Percentiles rank a stretch among this genome's conserved stretches.
Evolutionary conservation across 345 rosid genomes (phyloP).

Genomic region (Salix purpurea): DNA sequence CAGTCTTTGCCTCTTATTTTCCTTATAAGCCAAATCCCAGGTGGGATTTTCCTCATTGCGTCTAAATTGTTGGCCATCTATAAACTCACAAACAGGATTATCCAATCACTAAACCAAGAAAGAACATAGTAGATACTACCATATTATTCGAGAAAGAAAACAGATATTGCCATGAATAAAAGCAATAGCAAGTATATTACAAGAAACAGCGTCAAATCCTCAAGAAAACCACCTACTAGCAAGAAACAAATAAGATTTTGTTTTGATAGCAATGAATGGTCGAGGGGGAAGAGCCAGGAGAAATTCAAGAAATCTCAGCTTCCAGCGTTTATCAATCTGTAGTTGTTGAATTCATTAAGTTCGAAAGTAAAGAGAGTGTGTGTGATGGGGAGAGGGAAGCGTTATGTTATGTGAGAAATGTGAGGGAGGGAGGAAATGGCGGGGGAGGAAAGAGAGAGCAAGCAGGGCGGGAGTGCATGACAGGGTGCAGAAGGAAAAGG

Average conservation of each 20-base stretch:
- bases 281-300: neutral
- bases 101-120: neutral
- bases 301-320: neutral
- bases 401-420: slow-evolving; percentile 38
- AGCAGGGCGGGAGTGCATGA: neutral
- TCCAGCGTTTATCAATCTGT: neutral
- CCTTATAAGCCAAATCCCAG: slow-evolving; percentile 57
- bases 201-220: neutral
- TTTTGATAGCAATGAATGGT: neutral
- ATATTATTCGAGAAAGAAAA: neutral
- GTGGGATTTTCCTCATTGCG: slow-evolving; percentile 48
- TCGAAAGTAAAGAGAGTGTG: neutral
- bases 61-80: slow-evolving; percentile 37
- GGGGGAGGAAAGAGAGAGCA: slow-evolving; percentile 30
- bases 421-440: slow-evolving; percentile 58
- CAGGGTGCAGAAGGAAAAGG: neutral
- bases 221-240: neutral
- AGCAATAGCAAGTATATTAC: neutral
- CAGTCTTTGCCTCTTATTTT: slow-evolving; percentile 63
- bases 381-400: slow-evolving; percentile 8
- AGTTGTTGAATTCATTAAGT: neutral
- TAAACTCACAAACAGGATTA: neutral
- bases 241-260: neutral
- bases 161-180: neutral
- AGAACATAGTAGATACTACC: neutral